Base-by-base conservation (phyloP, 805 yeast species). In the Candida rishiriensis region DNA sequence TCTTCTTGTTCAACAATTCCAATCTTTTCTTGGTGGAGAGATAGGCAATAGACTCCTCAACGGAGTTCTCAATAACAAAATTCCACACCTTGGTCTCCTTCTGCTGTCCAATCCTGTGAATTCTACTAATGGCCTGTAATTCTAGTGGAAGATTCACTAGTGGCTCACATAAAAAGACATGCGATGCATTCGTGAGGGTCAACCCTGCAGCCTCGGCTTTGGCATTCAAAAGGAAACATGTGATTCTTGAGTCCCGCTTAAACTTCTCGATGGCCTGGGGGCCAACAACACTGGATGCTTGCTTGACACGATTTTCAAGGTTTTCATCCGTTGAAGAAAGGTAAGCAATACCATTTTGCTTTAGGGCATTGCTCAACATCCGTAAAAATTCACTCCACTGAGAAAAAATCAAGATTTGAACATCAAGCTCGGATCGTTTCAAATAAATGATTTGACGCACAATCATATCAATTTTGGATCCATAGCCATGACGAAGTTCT, bases 151-250 rank as follows among this genome's bases (percentile, higher is more conserved):
- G 79, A 56, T 89, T 89, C 13, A 93, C 83, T 45, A 93, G 71
- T 1, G 99, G 98, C 65, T 93, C 99, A 61, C 97, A 86, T 5
- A 93, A 62, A 49, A 90, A 84, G 0, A 93, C 91, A 61, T 93
- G 97, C 2, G 86, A 85, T 0, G 99, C 98, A 68, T 91, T 91
- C 9, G 89, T 81, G 43, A 93, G 70, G 9, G 96, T 93, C 50
- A 93, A 69, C 0, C 99, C 99, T 12, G 97, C 82, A 9, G 96
- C 89, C 58, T 90, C 88, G 0, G 90, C 83, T 51, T 80, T 83
- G 0, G 96, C 91, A 63, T 88, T 88, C 51, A 93, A 65, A 26
- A 93, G 64, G 56, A 91, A 83, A 61, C 98, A 91, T 0, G 97
- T 86, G n/a, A 85, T 74, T 0, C 69, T 60, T 3, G 78, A 68